Evolutionary conservation across 441 rosid genomes (phyloP).

Genomic region (Melastoma candidum): DNA sequence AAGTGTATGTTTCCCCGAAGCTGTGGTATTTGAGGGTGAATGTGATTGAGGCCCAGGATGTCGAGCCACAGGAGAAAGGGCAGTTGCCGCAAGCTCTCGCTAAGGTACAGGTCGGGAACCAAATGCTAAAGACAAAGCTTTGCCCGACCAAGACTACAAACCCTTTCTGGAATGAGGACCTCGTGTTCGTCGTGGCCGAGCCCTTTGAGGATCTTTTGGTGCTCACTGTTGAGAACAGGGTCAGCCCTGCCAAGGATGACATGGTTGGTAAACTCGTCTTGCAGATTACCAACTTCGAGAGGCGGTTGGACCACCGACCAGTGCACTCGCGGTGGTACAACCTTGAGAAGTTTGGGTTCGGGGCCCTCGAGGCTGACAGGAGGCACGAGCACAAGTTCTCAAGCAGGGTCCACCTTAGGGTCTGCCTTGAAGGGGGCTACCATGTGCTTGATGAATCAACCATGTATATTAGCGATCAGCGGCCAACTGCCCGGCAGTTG

Average conservation of each 20-base stretch:
- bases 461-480: slow-evolving; percentile 49
- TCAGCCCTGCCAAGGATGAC: slow-evolving; percentile 42
- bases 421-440: slow-evolving; percentile 56
- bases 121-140: slow-evolving; percentile 44
- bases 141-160: slow-evolving; percentile 35
- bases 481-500: slow-evolving; percentile 58
- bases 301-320: slow-evolving; percentile 48
- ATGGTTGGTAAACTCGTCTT: slow-evolving; percentile 33
- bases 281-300: slow-evolving; percentile 37
- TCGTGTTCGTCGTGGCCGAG: slow-evolving; percentile 60
- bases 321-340: slow-evolving; percentile 51
- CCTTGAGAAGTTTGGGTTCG: slow-evolving; percentile 52
- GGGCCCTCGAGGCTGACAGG: slow-evolving; percentile 47
- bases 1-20: slow-evolving; percentile 62
- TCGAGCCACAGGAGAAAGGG: slow-evolving; percentile 37
- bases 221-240: slow-evolving; percentile 44
- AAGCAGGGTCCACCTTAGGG: slow-evolving; percentile 42
- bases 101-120: slow-evolving; percentile 51
- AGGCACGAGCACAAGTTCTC: slow-evolving; percentile 56
- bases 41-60: slow-evolving; percentile 55
- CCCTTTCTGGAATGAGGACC: slow-evolving; percentile 64
- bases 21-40: slow-evolving; percentile 57
- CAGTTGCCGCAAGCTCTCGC: slow-evolving; percentile 49
- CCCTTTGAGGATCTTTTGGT: slow-evolving; percentile 51
- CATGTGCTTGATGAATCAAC: slow-evolving; percentile 68